Evolutionary conservation across 163 green algal genomes (phyloP).

Genomic region (Scenedesmus sp.): DNA sequence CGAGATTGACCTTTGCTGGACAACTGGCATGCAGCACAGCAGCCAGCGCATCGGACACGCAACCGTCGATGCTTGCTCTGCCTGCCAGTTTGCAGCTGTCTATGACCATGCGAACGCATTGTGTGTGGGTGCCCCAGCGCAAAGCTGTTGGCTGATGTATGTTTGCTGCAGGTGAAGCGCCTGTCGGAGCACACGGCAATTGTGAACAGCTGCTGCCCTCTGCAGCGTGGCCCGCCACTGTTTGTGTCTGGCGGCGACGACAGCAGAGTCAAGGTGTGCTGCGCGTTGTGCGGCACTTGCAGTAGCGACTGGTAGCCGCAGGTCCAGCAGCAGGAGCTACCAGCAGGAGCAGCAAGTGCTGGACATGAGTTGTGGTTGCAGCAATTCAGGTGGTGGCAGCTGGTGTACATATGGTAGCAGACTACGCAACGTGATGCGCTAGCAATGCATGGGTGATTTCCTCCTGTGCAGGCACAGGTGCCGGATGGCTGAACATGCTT

Average conservation of each 20-base stretch:
- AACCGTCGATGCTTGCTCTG: no score
- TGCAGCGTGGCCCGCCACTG: conserved; percentile 85
- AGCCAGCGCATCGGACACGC: no score
- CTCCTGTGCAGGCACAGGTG: background rate
- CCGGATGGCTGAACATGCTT: background rate
- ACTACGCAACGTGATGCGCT: background rate
- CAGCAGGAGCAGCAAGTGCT: background rate
- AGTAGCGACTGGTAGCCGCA: background rate
- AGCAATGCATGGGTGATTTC: background rate
- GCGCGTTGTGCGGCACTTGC: no score
- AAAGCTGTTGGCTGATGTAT: background rate
- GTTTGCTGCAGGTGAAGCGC: conserved; percentile 86
- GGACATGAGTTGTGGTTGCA: no score
- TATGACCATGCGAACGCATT: no score
- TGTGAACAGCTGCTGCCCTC: conserved; percentile 92
- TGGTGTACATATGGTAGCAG: background rate
- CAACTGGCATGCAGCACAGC: no score
- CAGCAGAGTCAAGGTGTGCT: conserved; percentile 80
- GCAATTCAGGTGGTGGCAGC: background rate
- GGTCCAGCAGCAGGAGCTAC: background rate
- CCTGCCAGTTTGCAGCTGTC: no score
- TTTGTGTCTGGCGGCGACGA: conserved; percentile 92
- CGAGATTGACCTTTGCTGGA: no score
- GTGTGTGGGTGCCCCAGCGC: no score
- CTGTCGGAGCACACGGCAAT: conserved; percentile 92